Percentiles rank a stretch among this genome's conserved stretches.
Conservation (phyloP, 1,284 basidiomycete genomes). For the Ganoderma multipileum region DNA sequence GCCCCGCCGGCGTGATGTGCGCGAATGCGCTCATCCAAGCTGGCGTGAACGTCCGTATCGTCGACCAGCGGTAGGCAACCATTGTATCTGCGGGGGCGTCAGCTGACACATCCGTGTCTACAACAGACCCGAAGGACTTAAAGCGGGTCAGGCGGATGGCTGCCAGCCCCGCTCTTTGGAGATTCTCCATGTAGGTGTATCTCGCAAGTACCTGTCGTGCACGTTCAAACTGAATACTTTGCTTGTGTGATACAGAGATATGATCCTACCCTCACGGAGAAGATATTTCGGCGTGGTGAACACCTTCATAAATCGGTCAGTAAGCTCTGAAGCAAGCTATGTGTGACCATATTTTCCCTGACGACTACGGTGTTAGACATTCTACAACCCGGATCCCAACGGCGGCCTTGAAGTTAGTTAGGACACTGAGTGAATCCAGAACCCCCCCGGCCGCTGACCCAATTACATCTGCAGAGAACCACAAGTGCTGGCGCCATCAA, state of each 20-base stretch:
- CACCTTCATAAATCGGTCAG: conserved; percentile 72
- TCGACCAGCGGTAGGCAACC: conserved; percentile 64
- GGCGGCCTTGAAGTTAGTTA: conserved; percentile 67
- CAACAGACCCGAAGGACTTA: conserved; percentile 59
- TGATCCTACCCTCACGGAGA: conserved; percentile 66
- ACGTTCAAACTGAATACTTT: background rate
- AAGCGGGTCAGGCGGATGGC: conserved; percentile 81
- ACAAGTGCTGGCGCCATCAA: conserved; percentile 37
- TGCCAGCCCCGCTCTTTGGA: conserved; percentile 82
- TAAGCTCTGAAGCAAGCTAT: conserved; percentile 7
- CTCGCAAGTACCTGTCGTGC: background rate
- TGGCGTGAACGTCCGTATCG: conserved; percentile 66
- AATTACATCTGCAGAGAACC: background rate
- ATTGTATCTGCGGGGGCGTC: background rate
- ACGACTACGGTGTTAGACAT: conserved; percentile 54
- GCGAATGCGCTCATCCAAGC: conserved; percentile 66
- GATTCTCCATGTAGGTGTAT: conserved; percentile 64
- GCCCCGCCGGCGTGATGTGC: conserved; percentile 68
- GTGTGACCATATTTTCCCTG: background rate
- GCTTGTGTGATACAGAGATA: conserved; percentile 58
- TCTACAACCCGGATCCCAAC: conserved; percentile 68
- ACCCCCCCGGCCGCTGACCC: background rate
- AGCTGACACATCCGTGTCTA: background rate
- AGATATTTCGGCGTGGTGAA: conserved; percentile 66
- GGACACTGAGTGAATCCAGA: background rate